These are phyloP conservation scores for Vaccinium darrowii DNA, from an alignment of 148 eudicot genomes.

Conservation along the genomic window DNA sequence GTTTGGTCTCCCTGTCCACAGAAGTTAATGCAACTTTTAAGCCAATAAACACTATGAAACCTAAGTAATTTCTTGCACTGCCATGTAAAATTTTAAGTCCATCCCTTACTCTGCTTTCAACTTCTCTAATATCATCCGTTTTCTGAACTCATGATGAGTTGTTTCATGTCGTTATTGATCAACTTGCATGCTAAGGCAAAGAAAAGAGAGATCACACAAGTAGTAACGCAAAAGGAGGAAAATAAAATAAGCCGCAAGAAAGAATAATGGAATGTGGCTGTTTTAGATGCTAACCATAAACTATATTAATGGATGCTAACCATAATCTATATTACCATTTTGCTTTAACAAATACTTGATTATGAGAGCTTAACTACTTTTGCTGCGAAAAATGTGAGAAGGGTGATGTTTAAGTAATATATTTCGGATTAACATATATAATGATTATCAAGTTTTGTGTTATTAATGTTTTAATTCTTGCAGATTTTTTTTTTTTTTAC, in stretches of 20 bases:
- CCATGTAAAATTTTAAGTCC: background rate
- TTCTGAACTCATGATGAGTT: constrained; percentile 86
- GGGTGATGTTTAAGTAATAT: too few species aligned
- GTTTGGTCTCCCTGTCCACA: constrained; percentile 77
- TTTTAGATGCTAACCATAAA: constrained; percentile 56
- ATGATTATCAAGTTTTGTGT: too few species aligned
- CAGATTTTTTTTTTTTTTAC: too few species aligned
- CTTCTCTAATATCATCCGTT: constrained; percentile 87
- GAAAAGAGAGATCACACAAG: background rate
- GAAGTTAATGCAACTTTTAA: constrained; percentile 14
- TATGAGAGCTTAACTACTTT: too few species aligned
- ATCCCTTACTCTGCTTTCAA: constrained; percentile 73
- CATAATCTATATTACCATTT: constrained; percentile 54
- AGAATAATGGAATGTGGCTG: too few species aligned
- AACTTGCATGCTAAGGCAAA: constrained; percentile 78
- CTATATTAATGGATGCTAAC: constrained; percentile 78
- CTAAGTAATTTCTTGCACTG: background rate
- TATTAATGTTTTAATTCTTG: too few species aligned
- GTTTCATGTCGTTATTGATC: constrained; percentile 88
- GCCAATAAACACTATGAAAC: background rate
- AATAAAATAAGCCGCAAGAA: background rate
- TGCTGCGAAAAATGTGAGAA: too few species aligned
- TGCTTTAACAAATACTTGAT: constrained; percentile 14
- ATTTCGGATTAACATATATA: too few species aligned
- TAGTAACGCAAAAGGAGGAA: background rate